Percentiles rank a stretch among this genome's conserved stretches.
These are phyloP conservation scores for Lachnellula cervina DNA, from an alignment of 2,329 filamentous ascomycete species.

Conservation along the genomic window DNA sequence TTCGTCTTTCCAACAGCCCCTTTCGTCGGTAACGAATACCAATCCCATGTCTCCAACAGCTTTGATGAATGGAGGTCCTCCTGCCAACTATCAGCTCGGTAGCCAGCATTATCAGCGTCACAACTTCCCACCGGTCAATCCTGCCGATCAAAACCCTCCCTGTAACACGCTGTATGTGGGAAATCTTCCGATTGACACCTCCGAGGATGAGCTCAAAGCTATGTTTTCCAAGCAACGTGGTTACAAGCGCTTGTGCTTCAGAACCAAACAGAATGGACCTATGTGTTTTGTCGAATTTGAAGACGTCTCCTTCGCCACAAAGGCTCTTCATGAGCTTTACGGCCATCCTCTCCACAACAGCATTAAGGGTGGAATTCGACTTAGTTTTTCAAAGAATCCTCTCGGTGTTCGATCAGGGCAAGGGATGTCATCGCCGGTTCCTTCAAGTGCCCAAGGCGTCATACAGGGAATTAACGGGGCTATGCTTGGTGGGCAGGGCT, in stretches of 20 bases:
- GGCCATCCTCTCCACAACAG: conserved; percentile 85
- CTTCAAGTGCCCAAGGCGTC: conserved; percentile 38
- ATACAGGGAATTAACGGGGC: conserved; percentile 56
- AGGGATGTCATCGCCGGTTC: conserved; percentile 32
- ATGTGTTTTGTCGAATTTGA: conserved; percentile 99
- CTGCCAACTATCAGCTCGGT: conserved; percentile 50
- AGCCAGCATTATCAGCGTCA: conserved; percentile 55
- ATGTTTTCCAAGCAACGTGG: conserved; percentile 91
- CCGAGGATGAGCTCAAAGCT: conserved; percentile 90
- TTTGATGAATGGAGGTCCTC: conserved; percentile 39
- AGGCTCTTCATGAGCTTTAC: conserved; percentile 84
- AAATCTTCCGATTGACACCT: conserved; percentile 89
- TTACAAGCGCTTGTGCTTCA: conserved; percentile 92
- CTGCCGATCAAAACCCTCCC: conserved; percentile 91
- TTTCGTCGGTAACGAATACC: conserved; percentile 31
- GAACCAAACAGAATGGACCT: conserved; percentile 89
- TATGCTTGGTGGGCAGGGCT: conserved; percentile 37
- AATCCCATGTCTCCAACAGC: conserved; percentile 52
- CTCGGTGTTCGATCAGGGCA: conserved; percentile 83
- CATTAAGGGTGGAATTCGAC: conserved; percentile 85
- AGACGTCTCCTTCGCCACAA: conserved; percentile 85
- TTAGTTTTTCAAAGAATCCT: conserved; percentile 97
- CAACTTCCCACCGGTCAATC: conserved; percentile 82
- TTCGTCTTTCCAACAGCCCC: conserved; percentile 21
- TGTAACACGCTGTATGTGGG: conserved; percentile 98